Evolutionary conservation across 1,284 basidiomycete species (phyloP), one percentile per base, ranked within the genome.

Genomic region (Ustilago cynodontis): DNA sequence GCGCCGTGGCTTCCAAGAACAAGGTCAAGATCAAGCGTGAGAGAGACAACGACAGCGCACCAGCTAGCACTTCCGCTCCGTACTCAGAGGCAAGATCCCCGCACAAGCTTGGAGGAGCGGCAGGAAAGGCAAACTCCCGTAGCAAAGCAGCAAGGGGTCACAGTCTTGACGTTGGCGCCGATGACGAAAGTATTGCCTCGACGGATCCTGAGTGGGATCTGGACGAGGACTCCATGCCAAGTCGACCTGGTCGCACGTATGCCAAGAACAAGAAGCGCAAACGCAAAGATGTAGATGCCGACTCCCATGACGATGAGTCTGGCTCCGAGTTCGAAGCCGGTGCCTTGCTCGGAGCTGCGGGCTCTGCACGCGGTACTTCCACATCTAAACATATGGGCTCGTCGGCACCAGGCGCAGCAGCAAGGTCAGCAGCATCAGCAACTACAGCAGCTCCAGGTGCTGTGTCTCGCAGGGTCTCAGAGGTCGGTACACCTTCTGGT

Each of bases 181-280:
- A 78, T 37, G 71, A 77, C 35, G 79, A 74, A 28, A 73, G 77
- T 60, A 58, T 71, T 26, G 67, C 63, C 6, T 75, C 70, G 2
- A 73, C 78, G 29, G 74, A 81, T 41, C 68, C 70, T 7, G 80
- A 80, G 33, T 80, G 78, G 78, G 80, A 80, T 33, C 60, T 78
- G 16, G 76, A 78, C 41, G 76, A 78, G 49, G 78, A 80, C n/a
- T 75, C 76, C 22, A 65, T 74, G 51, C 78, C 78, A 4, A 73
- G 67, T 47, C 61, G 78, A n/a, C 80, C 80, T 9, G 78, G 78
- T 24, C 64, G 78, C 3, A 73, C 76, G 13, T 79, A 77, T 37
- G 63, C 52, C 14, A 80, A 70, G 58, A 73, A 80, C 56, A 79
- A 75, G 65, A 79, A 77, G 51, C 74, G 76, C 49, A 75, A 65